Base-by-base conservation (phyloP, 1,284 basidiomycete genomes). In the Omphalotus olearius region DNA sequence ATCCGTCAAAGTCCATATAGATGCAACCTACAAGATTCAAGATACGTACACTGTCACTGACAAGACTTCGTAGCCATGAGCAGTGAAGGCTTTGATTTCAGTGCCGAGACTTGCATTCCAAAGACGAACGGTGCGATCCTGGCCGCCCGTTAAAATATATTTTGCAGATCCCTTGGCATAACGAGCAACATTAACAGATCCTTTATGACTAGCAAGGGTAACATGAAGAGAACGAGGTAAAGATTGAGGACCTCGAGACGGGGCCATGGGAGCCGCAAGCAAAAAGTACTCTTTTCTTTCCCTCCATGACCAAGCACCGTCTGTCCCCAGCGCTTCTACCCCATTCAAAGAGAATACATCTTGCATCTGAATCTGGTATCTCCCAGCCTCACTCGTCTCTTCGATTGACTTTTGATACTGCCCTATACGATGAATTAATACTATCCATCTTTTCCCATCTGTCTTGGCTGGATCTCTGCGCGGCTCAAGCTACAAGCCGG, bases 31-130 rank as follows among this genome's bases (percentile, higher is more conserved):
- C 39, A 53, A 51, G 25, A 36, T 56, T 26, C 48, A 50, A n/a
- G 48, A 36, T 4, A 70, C 88, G 62, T 64, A 94, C 93, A 96
- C 87, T 50, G 85, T 81, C 47, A 99, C 74, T 0, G 91, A 92
- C 17, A 98, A 79, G 5, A 99, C 90, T 64, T 98, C 94, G 64
- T 98, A 95, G 30, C 91, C 92, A 67, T 99, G 96, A 1, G 91
- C 91, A 40, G 82, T 72, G 64, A 98, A 99, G 0, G 78, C 70
- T 70, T 97, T 96, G 71, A 99, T 90, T 68, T 95, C 85, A n/a
- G 83, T 78, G 17, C 92, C 93, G 14, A 79, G 66, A 47, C 74
- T 74, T 1, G 93, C 89, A 68, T 98, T 99, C 91, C 93, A 98
- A 23, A 99, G 81, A 44, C 88, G 80, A 45, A 99, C 81, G 1